These are phyloP conservation scores for Collybiopsis confluens DNA, from an alignment of 768 basidiomycete species.

Conservation along the genomic window DNA sequence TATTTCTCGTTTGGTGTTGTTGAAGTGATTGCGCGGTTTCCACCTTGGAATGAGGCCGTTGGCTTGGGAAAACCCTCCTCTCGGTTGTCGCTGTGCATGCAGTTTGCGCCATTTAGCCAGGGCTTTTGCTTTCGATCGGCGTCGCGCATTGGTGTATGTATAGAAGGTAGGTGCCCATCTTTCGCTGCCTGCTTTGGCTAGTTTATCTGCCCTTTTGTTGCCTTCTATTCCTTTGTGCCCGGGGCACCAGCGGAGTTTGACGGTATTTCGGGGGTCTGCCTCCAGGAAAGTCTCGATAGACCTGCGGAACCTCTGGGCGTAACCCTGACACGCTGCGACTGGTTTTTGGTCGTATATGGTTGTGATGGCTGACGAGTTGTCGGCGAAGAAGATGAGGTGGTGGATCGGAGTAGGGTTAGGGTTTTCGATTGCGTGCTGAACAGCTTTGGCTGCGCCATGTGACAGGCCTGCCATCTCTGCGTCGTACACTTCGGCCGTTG, in stretches of 20 bases:
- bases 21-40: too few species aligned
- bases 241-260: conserved; percentile 7
- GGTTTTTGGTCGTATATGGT: conserved; percentile 17
- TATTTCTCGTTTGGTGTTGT: too few species aligned
- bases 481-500: too few species aligned
- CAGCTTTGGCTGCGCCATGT: conserved; percentile 9
- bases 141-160: background rate
- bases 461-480: conserved; percentile 21
- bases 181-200: background rate
- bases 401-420: conserved; percentile 9
- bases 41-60: too few species aligned
- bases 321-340: conserved; percentile 8
- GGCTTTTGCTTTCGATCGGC: background rate
- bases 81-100: too few species aligned
- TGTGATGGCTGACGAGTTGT: conserved; percentile 18
- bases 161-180: background rate
- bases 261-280: background rate
- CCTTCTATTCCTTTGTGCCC: conserved; percentile 5
- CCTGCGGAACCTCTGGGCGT: conserved; percentile 4
- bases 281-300: background rate
- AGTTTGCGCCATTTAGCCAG: too few species aligned
- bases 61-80: too few species aligned
- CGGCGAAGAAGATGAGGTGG: conserved; percentile 19
- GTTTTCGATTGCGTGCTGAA: conserved; percentile 8
- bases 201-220: conserved; percentile 8